Percentiles rank a stretch among this genome's conserved stretches.
Evolutionary conservation across 2,329 filamentous ascomycete genomes (phyloP).

Genomic region (Neonectria punicea): DNA sequence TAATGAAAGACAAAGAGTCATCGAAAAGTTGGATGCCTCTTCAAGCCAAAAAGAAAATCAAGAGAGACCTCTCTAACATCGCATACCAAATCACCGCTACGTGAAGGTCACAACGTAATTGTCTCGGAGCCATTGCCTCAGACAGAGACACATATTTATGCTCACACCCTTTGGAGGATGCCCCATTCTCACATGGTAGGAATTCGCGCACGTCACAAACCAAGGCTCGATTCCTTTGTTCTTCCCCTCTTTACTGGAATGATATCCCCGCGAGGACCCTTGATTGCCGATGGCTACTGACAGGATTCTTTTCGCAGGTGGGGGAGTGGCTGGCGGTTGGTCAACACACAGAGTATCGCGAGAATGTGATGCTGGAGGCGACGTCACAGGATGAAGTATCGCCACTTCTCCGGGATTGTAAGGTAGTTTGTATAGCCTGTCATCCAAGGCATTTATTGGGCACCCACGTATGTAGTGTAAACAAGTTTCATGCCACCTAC

Average conservation of each 20-base stretch:
- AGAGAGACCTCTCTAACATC: background rate
- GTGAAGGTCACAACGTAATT: background rate
- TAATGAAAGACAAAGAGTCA: background rate
- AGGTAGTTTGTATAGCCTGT: background rate
- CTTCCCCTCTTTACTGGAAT: constrained; percentile 21
- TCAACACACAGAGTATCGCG: constrained; percentile 14
- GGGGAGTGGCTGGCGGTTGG: background rate
- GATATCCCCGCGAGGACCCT: background rate
- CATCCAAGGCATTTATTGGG: background rate
- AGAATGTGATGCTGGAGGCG: constrained; percentile 18
- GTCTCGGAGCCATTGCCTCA: background rate
- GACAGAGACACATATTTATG: background rate
- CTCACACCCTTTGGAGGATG: background rate
- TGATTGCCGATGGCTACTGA: background rate
- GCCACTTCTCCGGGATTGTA: background rate
- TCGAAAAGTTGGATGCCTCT: background rate
- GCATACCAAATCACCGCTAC: background rate
- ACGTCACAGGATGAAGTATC: constrained; percentile 1
- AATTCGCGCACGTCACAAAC: constrained; percentile 22
- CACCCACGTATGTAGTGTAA: background rate
- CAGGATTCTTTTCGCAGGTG: background rate
- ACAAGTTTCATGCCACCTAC: background rate
- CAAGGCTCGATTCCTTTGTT: constrained; percentile 27
- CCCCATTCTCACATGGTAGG: constrained; percentile 5
- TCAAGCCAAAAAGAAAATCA: background rate